Evolutionary conservation across 768 basidiomycete species (phyloP).

Genomic region (Dendrothele bispora): DNA sequence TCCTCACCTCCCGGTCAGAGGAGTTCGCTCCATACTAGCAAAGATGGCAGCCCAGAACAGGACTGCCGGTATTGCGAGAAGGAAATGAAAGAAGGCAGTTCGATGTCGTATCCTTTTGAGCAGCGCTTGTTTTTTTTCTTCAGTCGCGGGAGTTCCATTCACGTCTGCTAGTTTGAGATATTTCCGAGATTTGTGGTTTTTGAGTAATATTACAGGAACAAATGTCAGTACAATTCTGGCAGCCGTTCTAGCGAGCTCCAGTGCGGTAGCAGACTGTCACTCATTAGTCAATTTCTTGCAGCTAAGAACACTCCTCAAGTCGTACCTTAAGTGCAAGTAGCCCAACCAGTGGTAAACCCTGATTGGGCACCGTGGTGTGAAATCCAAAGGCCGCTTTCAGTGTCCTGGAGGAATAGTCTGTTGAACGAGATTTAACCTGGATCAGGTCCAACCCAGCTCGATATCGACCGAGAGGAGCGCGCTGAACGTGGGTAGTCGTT

Average conservation of each 20-base stretch:
- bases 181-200: constrained; percentile 51
- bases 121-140: constrained; percentile 49
- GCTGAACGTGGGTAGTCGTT: constrained; percentile 5
- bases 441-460: constrained; percentile 13
- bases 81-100: constrained; percentile 49
- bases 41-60: constrained; percentile 70
- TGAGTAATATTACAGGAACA: constrained; percentile 65
- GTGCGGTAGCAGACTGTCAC: constrained; percentile 68
- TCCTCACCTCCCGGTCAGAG: constrained; percentile 80
- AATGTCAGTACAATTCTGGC: constrained; percentile 75
- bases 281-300: not conserved
- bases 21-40: constrained; percentile 75
- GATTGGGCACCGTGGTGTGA: constrained; percentile 37
- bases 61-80: constrained; percentile 59
- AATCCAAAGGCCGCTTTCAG: constrained; percentile 26
- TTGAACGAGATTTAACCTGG: constrained; percentile 10
- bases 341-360: constrained; percentile 44
- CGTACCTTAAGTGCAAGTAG: constrained; percentile 67
- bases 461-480: constrained; percentile 16
- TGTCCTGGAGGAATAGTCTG: not conserved
- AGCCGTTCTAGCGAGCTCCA: constrained; percentile 69
- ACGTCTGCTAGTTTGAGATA: constrained; percentile 50
- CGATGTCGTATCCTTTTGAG: constrained; percentile 49
- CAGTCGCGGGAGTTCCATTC: constrained; percentile 49
- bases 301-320: not conserved